Evolutionary conservation across 2,329 filamentous ascomycete species (phyloP).

Genomic region (Aspergillus quadricinctus): DNA sequence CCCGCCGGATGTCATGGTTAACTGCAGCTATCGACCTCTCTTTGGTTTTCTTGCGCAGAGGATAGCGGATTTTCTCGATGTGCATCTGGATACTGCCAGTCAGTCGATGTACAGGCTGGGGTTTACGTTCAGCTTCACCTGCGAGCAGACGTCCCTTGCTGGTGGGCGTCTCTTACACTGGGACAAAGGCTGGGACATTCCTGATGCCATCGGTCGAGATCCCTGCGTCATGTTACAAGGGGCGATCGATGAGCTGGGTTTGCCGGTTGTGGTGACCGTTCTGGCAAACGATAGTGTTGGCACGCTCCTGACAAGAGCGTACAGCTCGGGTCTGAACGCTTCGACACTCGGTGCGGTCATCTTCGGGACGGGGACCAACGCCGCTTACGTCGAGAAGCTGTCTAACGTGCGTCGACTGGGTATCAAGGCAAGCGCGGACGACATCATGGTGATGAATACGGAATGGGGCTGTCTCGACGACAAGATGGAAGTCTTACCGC

Average conservation of each 20-base stretch:
- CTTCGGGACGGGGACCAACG: constrained; percentile 20
- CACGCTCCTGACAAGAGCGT: constrained; percentile 16
- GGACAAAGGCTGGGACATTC: constrained; percentile 22
- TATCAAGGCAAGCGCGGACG: neutral
- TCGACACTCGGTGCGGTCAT: constrained; percentile 16
- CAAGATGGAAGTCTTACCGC: constrained; percentile 14
- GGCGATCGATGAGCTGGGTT: constrained; percentile 12
- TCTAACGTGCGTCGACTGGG: constrained; percentile 6
- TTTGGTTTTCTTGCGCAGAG: constrained; percentile 16
- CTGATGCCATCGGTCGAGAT: constrained; percentile 15
- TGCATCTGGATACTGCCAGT: neutral
- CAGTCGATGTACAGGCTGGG: constrained; percentile 11
- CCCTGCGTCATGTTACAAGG: constrained; percentile 19
- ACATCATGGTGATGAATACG: constrained; percentile 18
- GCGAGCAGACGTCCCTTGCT: constrained; percentile 15
- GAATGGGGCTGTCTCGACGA: constrained; percentile 22
- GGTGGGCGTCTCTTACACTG: constrained; percentile 15
- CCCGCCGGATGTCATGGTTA: constrained; percentile 14
- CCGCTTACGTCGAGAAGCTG: constrained; percentile 16
- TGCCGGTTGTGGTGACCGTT: constrained; percentile 16
- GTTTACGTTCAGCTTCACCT: constrained; percentile 21
- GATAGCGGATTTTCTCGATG: constrained; percentile 9
- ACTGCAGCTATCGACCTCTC: constrained; percentile 12
- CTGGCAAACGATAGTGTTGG: constrained; percentile 20
- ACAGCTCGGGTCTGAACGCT: constrained; percentile 5